phyloP scores from a whole-genome alignment of 495 filamentous ascomycete species.

The Talaromyces proteolyticus region DNA sequence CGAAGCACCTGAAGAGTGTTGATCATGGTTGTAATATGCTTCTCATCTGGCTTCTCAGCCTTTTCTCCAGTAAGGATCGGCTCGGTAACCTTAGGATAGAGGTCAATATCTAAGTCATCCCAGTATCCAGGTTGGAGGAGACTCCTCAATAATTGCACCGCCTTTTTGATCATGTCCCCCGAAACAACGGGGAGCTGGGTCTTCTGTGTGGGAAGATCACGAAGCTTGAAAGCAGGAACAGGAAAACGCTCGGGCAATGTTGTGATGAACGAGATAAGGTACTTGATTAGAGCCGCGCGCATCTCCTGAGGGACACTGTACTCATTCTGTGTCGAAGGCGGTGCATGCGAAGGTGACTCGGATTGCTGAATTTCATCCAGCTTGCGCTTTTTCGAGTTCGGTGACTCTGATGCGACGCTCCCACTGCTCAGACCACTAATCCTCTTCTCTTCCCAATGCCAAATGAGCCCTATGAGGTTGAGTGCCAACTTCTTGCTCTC shows the following conservation, averaged over 20 bases:
- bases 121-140: constrained; percentile 85
- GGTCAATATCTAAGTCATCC: constrained; percentile 85
- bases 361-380: constrained; percentile 49
- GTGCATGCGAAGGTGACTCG: constrained; percentile 39
- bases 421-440: constrained; percentile 47
- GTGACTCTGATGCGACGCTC: constrained; percentile 57
- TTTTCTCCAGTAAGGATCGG: constrained; percentile 68
- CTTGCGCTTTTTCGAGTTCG: constrained; percentile 69
- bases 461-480: constrained; percentile 82
- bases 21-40: constrained; percentile 75
- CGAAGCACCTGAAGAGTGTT: constrained; percentile 89
- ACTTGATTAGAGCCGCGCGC: constrained; percentile 77
- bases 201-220: constrained; percentile 42
- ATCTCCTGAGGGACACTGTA: constrained; percentile 62
- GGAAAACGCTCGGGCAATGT: constrained; percentile 78
- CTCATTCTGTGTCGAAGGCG: constrained; percentile 46
- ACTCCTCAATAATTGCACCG: constrained; percentile 73
- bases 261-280: constrained; percentile 90
- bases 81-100: constrained; percentile 86
- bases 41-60: constrained; percentile 57
- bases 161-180: constrained; percentile 79
- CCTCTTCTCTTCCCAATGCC: constrained; percentile 85
- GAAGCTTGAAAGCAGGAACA: constrained; percentile 60
- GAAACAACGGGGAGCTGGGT: constrained; percentile 43
- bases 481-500: constrained; percentile 91